phyloP scores from a whole-genome alignment of 169 alveolate genomes.

The Cryptosporidium ubiquitum region DNA sequence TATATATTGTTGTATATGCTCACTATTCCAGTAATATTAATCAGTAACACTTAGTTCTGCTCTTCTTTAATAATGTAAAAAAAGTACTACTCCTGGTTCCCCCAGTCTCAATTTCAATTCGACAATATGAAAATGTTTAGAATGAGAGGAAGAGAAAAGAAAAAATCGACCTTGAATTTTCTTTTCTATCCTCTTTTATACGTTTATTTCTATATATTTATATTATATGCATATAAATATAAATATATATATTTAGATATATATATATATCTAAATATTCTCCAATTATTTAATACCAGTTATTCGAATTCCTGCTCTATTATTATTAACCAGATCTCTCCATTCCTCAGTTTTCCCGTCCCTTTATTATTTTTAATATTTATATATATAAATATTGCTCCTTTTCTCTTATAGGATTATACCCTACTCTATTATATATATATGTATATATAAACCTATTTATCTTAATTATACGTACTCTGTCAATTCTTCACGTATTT shows the following conservation, averaged over 20 bases:
- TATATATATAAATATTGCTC: background rate
- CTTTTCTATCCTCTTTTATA: background rate
- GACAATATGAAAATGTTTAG: background rate
- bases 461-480: background rate
- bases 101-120: background rate
- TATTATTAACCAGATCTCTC: background rate
- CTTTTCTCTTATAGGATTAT: background rate
- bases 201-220: background rate
- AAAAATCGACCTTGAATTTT: no score
- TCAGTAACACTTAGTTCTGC: background rate
- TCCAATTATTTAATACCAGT: background rate
- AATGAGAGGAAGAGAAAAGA: background rate
- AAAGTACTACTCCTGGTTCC: background rate
- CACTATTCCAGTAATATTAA: background rate
- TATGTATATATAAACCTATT: background rate
- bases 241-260: background rate
- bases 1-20: background rate
- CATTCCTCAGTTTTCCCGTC: constrained; percentile 6
- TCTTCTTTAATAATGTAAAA: background rate
- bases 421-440: background rate
- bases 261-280: background rate
- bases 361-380: background rate
- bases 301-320: background rate
- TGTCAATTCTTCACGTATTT: background rate
- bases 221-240: background rate